These are phyloP conservation scores for Aspergillus kassunensis DNA, from an alignment of 495 filamentous ascomycete species.

Conservation along the genomic window DNA sequence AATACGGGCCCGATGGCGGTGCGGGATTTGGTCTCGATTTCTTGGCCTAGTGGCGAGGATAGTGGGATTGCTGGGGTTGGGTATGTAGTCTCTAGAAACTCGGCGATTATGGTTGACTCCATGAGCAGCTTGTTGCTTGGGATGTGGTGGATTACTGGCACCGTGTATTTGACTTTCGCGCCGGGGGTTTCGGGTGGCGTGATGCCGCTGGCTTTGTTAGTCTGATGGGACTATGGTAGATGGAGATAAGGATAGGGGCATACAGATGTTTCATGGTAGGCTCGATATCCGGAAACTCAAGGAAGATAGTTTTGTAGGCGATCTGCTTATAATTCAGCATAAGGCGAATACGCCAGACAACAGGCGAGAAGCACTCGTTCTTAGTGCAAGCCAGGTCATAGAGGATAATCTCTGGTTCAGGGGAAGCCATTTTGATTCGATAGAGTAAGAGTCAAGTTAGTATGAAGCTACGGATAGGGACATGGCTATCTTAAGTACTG, in stretches of 20 bases:
- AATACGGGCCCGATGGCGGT: conserved; percentile 22
- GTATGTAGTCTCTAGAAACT: conserved; percentile 40
- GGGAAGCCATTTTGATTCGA: too few relatives aligned
- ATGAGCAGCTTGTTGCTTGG: conserved; percentile 38
- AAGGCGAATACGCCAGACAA: conserved; percentile 41
- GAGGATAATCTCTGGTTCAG: conserved; percentile 35
- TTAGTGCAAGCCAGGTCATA: conserved; percentile 40
- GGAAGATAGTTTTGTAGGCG: conserved; percentile 34
- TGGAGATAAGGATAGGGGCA: conserved; percentile 14
- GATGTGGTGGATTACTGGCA: conserved; percentile 40
- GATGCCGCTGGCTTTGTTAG: not conserved
- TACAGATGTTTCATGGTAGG: conserved; percentile 37
- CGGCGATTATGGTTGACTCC: conserved; percentile 34
- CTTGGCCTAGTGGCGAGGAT: conserved; percentile 30
- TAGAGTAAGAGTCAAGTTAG: too few relatives aligned
- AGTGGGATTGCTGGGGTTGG: conserved; percentile 29
- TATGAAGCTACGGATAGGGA: too few relatives aligned
- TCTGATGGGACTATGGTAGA: not conserved
- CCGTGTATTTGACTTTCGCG: conserved; percentile 33
- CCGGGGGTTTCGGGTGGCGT: conserved; percentile 13
- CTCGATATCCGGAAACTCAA: conserved; percentile 43
- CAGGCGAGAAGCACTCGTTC: conserved; percentile 37
- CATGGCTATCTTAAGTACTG: too few relatives aligned
- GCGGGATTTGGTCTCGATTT: conserved; percentile 31
- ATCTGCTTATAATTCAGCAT: conserved; percentile 43